Evolutionary conservation across 352 stramenopile species (phyloP), one percentile per base, ranked within the genome.

Genomic region (Thalassiosira oceanica): DNA sequence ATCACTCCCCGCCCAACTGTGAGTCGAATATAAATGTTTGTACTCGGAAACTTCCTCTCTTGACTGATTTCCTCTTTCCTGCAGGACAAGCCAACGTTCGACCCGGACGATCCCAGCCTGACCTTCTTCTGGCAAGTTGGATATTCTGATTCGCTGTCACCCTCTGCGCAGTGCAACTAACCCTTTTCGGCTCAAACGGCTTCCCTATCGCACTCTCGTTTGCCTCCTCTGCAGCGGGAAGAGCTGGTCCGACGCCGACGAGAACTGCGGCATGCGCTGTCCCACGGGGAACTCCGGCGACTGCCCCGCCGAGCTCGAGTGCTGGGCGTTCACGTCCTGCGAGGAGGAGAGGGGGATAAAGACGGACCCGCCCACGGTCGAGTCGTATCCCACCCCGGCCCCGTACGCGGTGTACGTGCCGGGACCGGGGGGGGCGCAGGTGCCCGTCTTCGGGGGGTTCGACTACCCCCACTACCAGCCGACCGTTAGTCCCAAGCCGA

Each of bases 171-270:
- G n/a, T n/a, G n/a, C n/a, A n/a, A n/a, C n/a, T n/a, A n/a, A n/a
- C n/a, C n/a, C n/a, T n/a, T n/a, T n/a, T n/a, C n/a, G n/a, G n/a
- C n/a, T n/a, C n/a, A n/a, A n/a, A n/a, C n/a, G n/a, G n/a, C n/a
- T n/a, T n/a, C n/a, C n/a, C n/a, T n/a, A n/a, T n/a, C n/a, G n/a
- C n/a, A n/a, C n/a, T n/a, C n/a, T n/a, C n/a, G n/a, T 74, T 44
- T 91, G 80, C 62, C 89, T 81, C n/a, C n/a, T n/a, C n/a, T n/a
- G n/a, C n/a, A n/a, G n/a, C 60, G 85, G 85, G 18, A 76, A 39
- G 1, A 80, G 81, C 16, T 92, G 83, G 80, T 64, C 78, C 64
- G 51, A 92, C 53, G 83, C 83, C n/a, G 54, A 84, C 15, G 29
- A 78, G 53, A 80, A 70, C 48, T 92, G 85, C 71, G 45, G 42